Evolutionary conservation across 208 protist species (phyloP), one percentile per base, ranked within the genome.

Genomic region (Leptomonas pyrrhocoris): DNA sequence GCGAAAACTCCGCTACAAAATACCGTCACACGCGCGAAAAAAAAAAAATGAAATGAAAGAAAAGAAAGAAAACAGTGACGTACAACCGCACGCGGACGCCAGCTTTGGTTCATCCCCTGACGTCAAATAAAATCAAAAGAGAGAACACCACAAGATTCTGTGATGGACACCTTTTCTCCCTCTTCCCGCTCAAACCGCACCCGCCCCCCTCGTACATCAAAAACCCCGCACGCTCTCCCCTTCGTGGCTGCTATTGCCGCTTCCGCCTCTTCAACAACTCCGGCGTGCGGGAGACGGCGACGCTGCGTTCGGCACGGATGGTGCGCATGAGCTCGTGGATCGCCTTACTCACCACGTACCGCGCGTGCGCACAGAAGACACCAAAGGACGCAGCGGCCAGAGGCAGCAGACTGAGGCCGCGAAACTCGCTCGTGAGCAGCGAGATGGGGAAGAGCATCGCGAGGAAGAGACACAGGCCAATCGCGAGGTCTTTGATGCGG

Each of bases 401-500:
- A 0, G 90, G 87, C 16, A 93, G 71, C 40, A 91, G 40, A 46
- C 66, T 83, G 38, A 81, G 80, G 0, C 90, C 90, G 16, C 87
- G 75, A 45, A 92, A 92, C 30, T 92, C 81, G 66, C 42, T 77
- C 60, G 79, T 58, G 31, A 92, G 46, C 15, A 93, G 66, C 5
- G 79, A 90, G 7, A 88, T 45, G 15, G 90, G 90, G 76, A 84
- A 95, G 12, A 95, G 61, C 55, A 73, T 71, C 0, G 83, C 81
- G 31, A 83, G 67, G 28, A 87, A 79, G 12, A 92, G 74, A 46
- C 83, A 91, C 16, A 75, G 12, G 49, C 78, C 79, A n/a, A 85
- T 86, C 13, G 78, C 66, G 40, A 93, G 42, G 58, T 95, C 85
- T 59, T 81, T 86, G 43, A 60, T 54, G 28, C 80, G 83, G 46